Evolutionary conservation across 805 yeast genomes (phyloP).

Genomic region (Myxozyma mucilagina): DNA sequence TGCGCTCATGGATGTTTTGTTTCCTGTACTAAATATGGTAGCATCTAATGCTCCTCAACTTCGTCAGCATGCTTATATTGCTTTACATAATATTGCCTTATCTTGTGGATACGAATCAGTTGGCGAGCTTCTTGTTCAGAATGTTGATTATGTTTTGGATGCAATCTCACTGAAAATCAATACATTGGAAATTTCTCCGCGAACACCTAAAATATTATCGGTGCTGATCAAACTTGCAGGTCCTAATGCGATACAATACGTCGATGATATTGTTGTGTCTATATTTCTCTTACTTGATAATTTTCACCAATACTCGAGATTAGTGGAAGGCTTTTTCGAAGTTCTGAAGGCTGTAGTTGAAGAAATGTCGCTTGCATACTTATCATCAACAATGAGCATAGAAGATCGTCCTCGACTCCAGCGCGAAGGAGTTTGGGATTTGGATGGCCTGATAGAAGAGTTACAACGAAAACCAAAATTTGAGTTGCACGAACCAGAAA

Average conservation of each 20-base stretch:
- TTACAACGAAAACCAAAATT: conserved; percentile 37
- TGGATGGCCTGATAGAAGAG: conserved; percentile 33
- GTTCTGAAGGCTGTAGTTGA: conserved; percentile 64
- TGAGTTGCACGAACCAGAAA: conserved; percentile 29
- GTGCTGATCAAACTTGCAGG: conserved; percentile 75
- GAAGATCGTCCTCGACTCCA: conserved; percentile 13
- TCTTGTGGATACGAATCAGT: conserved; percentile 56
- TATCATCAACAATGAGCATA: neutral
- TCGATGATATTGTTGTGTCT: conserved; percentile 72
- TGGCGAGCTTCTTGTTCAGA: conserved; percentile 56
- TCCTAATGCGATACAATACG: conserved; percentile 56
- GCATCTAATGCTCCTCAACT: conserved; percentile 55
- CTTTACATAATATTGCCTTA: conserved; percentile 53
- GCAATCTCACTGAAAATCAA: conserved; percentile 69
- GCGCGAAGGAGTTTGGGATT: conserved; percentile 28
- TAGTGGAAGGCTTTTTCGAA: conserved; percentile 71
- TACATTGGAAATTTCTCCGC: conserved; percentile 70
- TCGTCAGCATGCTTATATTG: conserved; percentile 54
- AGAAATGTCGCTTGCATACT: conserved; percentile 33
- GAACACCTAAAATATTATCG: conserved; percentile 67
- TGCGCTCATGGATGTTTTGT: conserved; percentile 69
- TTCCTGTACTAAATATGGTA: conserved; percentile 69
- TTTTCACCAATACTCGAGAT: conserved; percentile 75
- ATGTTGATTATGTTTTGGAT: conserved; percentile 80
- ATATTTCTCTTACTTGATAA: conserved; percentile 76